phyloP scores from a whole-genome alignment of 208 protist genomes.

The Acanthamoeba polyphaga region DNA sequence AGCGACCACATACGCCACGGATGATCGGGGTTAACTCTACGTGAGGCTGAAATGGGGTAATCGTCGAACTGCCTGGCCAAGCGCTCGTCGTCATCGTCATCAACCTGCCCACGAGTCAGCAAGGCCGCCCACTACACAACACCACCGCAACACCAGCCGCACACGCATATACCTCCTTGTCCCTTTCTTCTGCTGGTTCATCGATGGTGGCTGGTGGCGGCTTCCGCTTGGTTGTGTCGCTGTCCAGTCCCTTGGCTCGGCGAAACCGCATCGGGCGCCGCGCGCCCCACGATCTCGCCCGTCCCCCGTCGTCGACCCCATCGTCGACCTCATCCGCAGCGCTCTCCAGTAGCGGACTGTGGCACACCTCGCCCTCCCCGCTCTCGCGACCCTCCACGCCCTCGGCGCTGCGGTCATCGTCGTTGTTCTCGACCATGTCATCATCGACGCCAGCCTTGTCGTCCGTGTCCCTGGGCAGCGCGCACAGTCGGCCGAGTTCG shows the following conservation, averaged over 20 bases:
- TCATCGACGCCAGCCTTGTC: not conserved
- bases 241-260: no score
- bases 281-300: not conserved
- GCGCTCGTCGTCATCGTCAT: not conserved
- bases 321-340: no score
- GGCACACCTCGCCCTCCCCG: no score
- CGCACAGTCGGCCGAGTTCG: not conserved
- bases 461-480: not conserved
- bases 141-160: no score
- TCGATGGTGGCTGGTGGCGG: no score
- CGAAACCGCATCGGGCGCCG: not conserved
- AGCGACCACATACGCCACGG: not conserved
- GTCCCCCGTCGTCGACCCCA: no score
- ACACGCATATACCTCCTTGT: not conserved
- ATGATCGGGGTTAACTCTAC: not conserved
- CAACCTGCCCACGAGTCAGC: not conserved
- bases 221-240: no score
- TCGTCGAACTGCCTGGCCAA: not conserved
- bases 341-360: no score
- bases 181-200: not conserved
- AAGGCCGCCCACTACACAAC: no score
- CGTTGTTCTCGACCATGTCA: not conserved
- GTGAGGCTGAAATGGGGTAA: not conserved
- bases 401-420: no score
- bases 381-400: no score